These are phyloP conservation scores for Aquilaria malaccensis DNA, from an alignment of 345 rosid genomes.

Conservation along the genomic window DNA sequence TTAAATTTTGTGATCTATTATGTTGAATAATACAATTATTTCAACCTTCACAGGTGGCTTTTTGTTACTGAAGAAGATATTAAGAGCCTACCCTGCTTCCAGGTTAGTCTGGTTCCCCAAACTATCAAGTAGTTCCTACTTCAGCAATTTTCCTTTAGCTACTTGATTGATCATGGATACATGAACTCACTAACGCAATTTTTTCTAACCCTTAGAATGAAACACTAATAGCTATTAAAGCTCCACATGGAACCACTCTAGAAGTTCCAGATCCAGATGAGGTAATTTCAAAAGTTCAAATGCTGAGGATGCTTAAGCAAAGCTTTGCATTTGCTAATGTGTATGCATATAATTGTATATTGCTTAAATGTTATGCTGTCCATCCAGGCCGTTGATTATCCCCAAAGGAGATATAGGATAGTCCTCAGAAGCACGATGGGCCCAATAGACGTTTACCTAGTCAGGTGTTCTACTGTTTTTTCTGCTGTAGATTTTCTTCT, in stretches of 20 bases:
- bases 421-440: conserved; percentile 94
- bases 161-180: too few relatives aligned
- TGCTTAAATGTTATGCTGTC: conserved; percentile 3
- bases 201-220: conserved; percentile 47
- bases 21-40: background rate
- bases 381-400: conserved; percentile 67
- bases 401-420: conserved; percentile 84
- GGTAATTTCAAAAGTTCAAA: conserved; percentile 28
- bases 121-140: conserved; percentile 2
- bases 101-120: conserved; percentile 32
- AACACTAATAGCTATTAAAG: conserved; percentile 82
- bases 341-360: background rate
- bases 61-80: conserved; percentile 92
- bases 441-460: conserved; percentile 84
- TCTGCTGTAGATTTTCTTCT: too few relatives aligned
- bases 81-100: conserved; percentile 79
- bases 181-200: conserved; percentile 1
- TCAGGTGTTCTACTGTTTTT: conserved; percentile 38
- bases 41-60: conserved; percentile 54
- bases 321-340: background rate
- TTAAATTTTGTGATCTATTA: background rate
- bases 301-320: conserved; percentile 6
- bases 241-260: conserved; percentile 93
- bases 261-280: conserved; percentile 99
- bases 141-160: background rate